A percentile compares a stretch with the other conserved stretches of the same genome.
phyloP scores from a whole-genome alignment of 2,329 filamentous ascomycete species.

The Cercospora sp. region DNA sequence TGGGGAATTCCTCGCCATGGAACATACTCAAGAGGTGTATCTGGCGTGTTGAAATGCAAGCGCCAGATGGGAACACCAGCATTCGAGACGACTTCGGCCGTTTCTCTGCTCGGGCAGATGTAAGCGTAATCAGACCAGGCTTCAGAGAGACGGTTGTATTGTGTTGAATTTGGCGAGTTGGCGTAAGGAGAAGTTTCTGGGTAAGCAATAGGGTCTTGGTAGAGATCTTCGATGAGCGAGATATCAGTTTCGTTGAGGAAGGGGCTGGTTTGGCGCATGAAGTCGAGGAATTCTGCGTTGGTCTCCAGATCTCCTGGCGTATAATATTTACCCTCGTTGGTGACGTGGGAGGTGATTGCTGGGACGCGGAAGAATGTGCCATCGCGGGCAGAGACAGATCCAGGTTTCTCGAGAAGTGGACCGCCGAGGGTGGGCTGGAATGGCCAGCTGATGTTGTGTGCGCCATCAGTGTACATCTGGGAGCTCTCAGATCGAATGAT shows the following conservation, averaged over 20 bases:
- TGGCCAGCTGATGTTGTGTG: slow-evolving; percentile 17
- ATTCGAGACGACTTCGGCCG: slow-evolving; percentile 47
- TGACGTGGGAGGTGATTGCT: slow-evolving; percentile 69
- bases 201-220: slow-evolving; percentile 58
- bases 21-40: slow-evolving; percentile 12
- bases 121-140: slow-evolving; percentile 67
- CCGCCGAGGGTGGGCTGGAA: slow-evolving; percentile 34
- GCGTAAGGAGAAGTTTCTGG: slow-evolving; percentile 45
- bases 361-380: slow-evolving; percentile 55
- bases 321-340: slow-evolving; percentile 68
- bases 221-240: slow-evolving; percentile 56
- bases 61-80: slow-evolving; percentile 21
- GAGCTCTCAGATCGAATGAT: slow-evolving; percentile 18
- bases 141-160: slow-evolving; percentile 61
- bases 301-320: slow-evolving; percentile 54
- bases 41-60: slow-evolving; percentile 21
- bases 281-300: slow-evolving; percentile 56
- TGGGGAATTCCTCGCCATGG: slow-evolving; percentile 21
- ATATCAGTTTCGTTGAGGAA: slow-evolving; percentile 56
- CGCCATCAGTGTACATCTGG: slow-evolving; percentile 20
- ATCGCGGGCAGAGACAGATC: slow-evolving; percentile 16
- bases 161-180: slow-evolving; percentile 39
- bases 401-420: slow-evolving; percentile 53
- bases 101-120: slow-evolving; percentile 63
- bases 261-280: slow-evolving; percentile 65